These are phyloP conservation scores for Saccharomyces hybrid DNA, from an alignment of 1,139 yeast species.

Conservation along the genomic window DNA sequence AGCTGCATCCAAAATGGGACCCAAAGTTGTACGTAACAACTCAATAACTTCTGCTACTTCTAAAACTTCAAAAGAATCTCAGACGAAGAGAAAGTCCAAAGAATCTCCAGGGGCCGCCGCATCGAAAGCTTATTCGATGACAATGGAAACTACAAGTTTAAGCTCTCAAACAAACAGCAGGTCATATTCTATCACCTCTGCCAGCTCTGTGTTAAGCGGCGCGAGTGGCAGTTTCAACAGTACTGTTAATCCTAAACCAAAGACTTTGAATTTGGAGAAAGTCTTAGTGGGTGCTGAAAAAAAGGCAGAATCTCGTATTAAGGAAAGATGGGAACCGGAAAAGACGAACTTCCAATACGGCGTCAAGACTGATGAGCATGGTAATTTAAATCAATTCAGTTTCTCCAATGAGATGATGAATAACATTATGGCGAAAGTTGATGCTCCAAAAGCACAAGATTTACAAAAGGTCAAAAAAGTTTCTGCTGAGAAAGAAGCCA, in stretches of 20 bases:
- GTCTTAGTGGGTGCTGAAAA: slow-evolving; percentile 27
- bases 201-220: slow-evolving; percentile 3
- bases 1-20: slow-evolving; percentile 16
- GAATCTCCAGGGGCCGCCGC: slow-evolving; percentile 24
- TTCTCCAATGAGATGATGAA: slow-evolving; percentile 8
- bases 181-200: slow-evolving; percentile 21
- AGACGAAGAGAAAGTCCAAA: not conserved
- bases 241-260: slow-evolving; percentile 9
- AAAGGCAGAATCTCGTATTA: slow-evolving; percentile 24
- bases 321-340: slow-evolving; percentile 23
- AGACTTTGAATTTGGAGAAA: slow-evolving; percentile 25
- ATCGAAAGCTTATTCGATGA: slow-evolving; percentile 25
- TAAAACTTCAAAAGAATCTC: slow-evolving; percentile 3
- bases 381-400: slow-evolving; percentile 7
- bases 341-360: slow-evolving; percentile 19
- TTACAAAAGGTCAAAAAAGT: slow-evolving; percentile 6
- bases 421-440: slow-evolving; percentile 15
- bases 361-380: slow-evolving; percentile 8
- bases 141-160: slow-evolving; percentile 12
- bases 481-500: not conserved
- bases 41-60: slow-evolving; percentile 3
- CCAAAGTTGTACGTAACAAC: not conserved
- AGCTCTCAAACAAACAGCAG: slow-evolving; percentile 5
- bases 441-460: slow-evolving; percentile 3
- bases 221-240: slow-evolving; percentile 1